A percentile compares a stretch with the other conserved stretches of the same genome.
Evolutionary conservation across 2,329 filamentous ascomycete genomes (phyloP).

Genomic region (Lachnum nothofagi): DNA sequence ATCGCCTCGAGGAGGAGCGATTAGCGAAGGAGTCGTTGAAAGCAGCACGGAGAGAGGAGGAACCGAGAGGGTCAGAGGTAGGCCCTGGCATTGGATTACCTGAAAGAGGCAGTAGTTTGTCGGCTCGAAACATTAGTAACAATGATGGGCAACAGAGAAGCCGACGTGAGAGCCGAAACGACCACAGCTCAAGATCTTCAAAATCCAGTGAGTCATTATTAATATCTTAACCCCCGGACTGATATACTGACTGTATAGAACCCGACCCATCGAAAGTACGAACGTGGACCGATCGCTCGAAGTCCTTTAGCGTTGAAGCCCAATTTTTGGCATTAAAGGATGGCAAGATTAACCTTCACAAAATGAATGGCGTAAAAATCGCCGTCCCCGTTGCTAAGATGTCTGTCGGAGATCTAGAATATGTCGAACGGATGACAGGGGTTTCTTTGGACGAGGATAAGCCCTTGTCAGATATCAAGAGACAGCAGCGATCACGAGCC

Average conservation of each 20-base stretch:
- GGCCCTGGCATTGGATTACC: constrained; percentile 71
- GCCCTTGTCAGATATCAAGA: constrained; percentile 77
- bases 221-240: not conserved
- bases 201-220: constrained; percentile 64
- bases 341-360: constrained; percentile 95
- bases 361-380: constrained; percentile 96
- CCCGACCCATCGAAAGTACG: constrained; percentile 78
- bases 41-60: constrained; percentile 54
- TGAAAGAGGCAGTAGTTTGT: constrained; percentile 73
- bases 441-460: constrained; percentile 88
- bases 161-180: constrained; percentile 60
- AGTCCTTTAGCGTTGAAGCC: constrained; percentile 94
- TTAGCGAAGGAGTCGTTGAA: constrained; percentile 75
- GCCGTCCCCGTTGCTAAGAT: constrained; percentile 93
- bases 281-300: constrained; percentile 91
- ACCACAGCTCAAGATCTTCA: constrained; percentile 48
- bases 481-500: constrained; percentile 25
- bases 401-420: constrained; percentile 91
- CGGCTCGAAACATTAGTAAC: constrained; percentile 61
- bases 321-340: constrained; percentile 93
- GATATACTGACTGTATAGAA: constrained; percentile 46
- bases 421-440: constrained; percentile 83
- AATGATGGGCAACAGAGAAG: constrained; percentile 66
- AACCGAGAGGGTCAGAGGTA: constrained; percentile 61
- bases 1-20: constrained; percentile 73